Percentiles rank a stretch among this genome's conserved stretches.
Conservation (phyloP, 2,329 filamentous ascomycete genomes). For the Talaromyces sp. region DNA sequence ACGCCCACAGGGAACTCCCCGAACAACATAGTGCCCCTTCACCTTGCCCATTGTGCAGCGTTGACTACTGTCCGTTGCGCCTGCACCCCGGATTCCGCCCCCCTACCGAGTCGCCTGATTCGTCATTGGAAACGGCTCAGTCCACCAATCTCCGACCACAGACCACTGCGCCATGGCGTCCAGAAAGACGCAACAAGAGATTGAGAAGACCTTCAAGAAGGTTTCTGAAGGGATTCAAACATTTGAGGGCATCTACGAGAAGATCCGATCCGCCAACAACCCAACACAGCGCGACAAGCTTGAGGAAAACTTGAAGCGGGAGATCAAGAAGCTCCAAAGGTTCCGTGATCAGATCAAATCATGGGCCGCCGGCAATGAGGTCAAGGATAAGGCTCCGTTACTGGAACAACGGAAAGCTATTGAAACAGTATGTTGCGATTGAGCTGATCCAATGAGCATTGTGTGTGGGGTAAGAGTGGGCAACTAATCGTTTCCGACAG, state of each 20-base stretch:
- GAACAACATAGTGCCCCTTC: neutral
- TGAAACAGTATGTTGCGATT: constrained; percentile 71
- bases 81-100: constrained; percentile 14
- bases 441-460: neutral
- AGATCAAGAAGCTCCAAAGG: constrained; percentile 99
- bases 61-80: constrained; percentile 5
- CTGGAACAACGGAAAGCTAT: constrained; percentile 94
- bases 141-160: constrained; percentile 17
- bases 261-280: constrained; percentile 91
- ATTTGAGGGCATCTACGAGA: constrained; percentile 95
- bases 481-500: constrained; percentile 41
- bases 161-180: constrained; percentile 70
- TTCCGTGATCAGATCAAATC: constrained; percentile 99
- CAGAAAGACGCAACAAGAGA: constrained; percentile 95
- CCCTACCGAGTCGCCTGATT: constrained; percentile 19
- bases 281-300: constrained; percentile 96
- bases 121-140: constrained; percentile 23
- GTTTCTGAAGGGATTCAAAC: constrained; percentile 88
- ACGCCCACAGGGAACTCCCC: constrained; percentile 5
- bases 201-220: constrained; percentile 99
- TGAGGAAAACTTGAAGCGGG: constrained; percentile 96
- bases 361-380: constrained; percentile 97
- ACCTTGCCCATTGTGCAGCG: constrained; percentile 9
- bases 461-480: neutral
- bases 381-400: constrained; percentile 98